These are phyloP conservation scores for Paratinospora sagittata DNA, from an alignment of 164 flowering plant genomes.

Conservation along the genomic window DNA sequence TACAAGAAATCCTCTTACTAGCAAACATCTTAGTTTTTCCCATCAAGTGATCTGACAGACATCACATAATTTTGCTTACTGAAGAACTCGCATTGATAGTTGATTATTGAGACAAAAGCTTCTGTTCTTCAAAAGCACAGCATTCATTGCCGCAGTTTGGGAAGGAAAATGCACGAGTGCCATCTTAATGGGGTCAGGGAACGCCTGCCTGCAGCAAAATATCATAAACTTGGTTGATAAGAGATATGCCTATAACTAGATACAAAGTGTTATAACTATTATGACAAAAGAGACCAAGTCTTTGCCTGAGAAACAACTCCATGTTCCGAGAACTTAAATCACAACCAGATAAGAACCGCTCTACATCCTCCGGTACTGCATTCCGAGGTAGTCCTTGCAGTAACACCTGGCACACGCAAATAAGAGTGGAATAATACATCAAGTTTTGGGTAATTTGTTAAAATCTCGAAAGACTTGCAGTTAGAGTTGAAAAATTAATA, in stretches of 20 bases:
- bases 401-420: constrained; percentile 37
- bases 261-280: neutral
- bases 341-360: constrained; percentile 64
- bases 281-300: neutral
- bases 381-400: constrained; percentile 56
- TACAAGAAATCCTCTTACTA: neutral
- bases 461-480: neutral
- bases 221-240: neutral
- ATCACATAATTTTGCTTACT: constrained; percentile 24
- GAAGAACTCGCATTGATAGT: constrained; percentile 51
- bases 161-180: constrained; percentile 57
- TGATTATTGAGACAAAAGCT: constrained; percentile 56
- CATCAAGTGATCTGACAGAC: neutral
- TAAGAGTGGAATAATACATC: neutral
- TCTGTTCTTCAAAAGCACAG: constrained; percentile 47
- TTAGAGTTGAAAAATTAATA: neutral
- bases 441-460: neutral
- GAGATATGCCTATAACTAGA: neutral
- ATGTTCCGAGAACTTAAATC: constrained; percentile 36
- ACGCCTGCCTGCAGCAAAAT: constrained; percentile 30
- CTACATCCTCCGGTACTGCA: constrained; percentile 54
- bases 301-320: constrained; percentile 35
- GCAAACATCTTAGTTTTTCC: neutral
- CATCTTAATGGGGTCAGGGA: constrained; percentile 27
- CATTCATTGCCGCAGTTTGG: constrained; percentile 51